These are phyloP conservation scores for Talaromyces pinophilus DNA, from an alignment of 2,329 filamentous ascomycete species.

Conservation along the genomic window DNA sequence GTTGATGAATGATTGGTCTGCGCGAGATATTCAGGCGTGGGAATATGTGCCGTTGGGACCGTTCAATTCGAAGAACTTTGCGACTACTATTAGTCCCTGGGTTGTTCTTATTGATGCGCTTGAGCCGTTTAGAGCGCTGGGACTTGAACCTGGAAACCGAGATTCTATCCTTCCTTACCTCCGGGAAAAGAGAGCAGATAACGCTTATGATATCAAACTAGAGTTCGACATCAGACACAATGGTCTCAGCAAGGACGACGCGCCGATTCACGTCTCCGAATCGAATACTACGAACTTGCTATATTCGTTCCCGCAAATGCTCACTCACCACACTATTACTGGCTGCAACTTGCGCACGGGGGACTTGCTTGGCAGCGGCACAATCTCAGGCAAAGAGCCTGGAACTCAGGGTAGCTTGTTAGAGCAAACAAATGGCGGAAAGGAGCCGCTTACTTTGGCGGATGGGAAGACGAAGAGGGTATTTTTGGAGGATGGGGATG, in stretches of 20 bases:
- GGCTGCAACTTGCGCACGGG: conserved; percentile 74
- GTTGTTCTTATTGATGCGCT: conserved; percentile 75
- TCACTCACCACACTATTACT: conserved; percentile 74
- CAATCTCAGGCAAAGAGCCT: conserved; percentile 67
- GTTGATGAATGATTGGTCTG: conserved; percentile 85
- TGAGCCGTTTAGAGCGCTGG: conserved; percentile 63
- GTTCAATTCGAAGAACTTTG: conserved; percentile 84
- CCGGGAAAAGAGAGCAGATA: conserved; percentile 58
- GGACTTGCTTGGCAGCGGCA: conserved; percentile 76
- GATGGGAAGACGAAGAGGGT: conserved; percentile 64
- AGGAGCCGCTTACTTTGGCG: conserved; percentile 61
- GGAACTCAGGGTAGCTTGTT: conserved; percentile 67
- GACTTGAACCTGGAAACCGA: conserved; percentile 56
- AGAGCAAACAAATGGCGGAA: conserved; percentile 71
- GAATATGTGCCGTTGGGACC: conserved; percentile 81
- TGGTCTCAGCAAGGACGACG: conserved; percentile 41
- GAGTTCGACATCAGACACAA: conserved; percentile 58
- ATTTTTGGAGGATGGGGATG: conserved; percentile 75
- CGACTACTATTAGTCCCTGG: conserved; percentile 75
- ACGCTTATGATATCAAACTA: conserved; percentile 68
- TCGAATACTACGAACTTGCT: conserved; percentile 68
- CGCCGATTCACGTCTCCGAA: conserved; percentile 58
- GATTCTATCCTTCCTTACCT: conserved; percentile 63
- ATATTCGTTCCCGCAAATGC: conserved; percentile 83
- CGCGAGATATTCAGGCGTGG: conserved; percentile 79